Conservation (phyloP, 2,329 filamentous ascomycete genomes). For the Diatrype stigma region DNA sequence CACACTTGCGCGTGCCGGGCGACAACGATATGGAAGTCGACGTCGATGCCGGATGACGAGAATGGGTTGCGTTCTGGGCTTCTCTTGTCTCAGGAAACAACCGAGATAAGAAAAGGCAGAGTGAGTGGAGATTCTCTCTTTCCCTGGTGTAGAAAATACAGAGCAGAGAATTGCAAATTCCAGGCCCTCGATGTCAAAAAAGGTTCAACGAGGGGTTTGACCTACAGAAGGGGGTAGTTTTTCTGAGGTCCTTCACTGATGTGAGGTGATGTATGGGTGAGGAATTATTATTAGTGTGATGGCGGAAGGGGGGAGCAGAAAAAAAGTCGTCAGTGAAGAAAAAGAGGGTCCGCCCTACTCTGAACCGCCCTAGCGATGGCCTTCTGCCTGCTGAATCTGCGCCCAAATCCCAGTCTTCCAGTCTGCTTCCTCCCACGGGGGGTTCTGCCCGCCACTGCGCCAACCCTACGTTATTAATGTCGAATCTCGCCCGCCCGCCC, state of each 20-base stretch:
- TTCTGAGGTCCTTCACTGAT: slow-evolving; percentile 1
- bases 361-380: not conserved
- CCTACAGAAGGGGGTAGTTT: not conserved
- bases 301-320: slow-evolving; percentile 1
- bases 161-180: not conserved
- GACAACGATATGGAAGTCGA: not conserved
- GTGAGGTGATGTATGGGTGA: not conserved
- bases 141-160: not conserved
- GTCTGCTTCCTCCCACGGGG: too few species aligned
- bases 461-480: too few species aligned
- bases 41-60: not conserved
- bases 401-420: not conserved
- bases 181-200: not conserved
- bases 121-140: not conserved
- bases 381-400: not conserved
- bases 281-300: slow-evolving; percentile 1
- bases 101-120: not conserved
- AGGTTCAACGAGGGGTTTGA: not conserved
- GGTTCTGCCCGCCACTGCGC: too few species aligned
- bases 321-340: not conserved
- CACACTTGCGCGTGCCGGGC: not conserved
- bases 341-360: not conserved
- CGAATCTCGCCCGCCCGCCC: too few species aligned
- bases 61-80: not conserved
- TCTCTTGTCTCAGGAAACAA: not conserved